phyloP scores from a whole-genome alignment of 106 monocot genomes.

The Acorus gramineus region DNA sequence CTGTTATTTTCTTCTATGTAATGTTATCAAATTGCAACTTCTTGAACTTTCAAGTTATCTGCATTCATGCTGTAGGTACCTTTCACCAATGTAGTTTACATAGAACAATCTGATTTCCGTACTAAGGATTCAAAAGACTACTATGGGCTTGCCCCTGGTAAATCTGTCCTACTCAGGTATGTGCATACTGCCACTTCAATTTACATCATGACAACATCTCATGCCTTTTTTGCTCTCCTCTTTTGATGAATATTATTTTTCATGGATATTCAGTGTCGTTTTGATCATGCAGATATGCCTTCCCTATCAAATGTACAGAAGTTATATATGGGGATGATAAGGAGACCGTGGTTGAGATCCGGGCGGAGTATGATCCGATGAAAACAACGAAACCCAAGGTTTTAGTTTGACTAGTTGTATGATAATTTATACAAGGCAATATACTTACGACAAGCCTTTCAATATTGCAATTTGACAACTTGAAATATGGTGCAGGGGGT shows the following conservation, averaged over 20 bases:
- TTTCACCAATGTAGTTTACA: slow-evolving; percentile 81
- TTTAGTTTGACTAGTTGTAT: background rate
- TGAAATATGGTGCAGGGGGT: slow-evolving; percentile 52
- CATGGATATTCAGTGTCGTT: background rate
- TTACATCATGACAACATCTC: background rate
- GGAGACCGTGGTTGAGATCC: slow-evolving; percentile 52
- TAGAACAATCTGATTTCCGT: slow-evolving; percentile 85
- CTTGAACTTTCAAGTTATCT: no score
- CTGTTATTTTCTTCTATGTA: background rate
- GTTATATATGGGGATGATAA: slow-evolving; percentile 62
- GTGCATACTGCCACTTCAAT: background rate
- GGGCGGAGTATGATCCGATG: slow-evolving; percentile 74
- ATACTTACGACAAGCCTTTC: background rate
- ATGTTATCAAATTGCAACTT: no score
- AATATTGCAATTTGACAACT: background rate
- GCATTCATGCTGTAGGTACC: slow-evolving; percentile 42
- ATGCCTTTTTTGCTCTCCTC: background rate
- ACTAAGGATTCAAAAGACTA: slow-evolving; percentile 93
- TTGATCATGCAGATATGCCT: slow-evolving; percentile 61
- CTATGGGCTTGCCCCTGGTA: slow-evolving; percentile 92
- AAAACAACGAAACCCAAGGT: slow-evolving; percentile 94
- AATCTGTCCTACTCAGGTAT: slow-evolving; percentile 85
- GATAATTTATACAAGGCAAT: no score
- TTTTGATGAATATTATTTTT: background rate
- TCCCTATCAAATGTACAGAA: slow-evolving; percentile 87